A percentile compares a stretch with the other conserved stretches of the same genome.
Evolutionary conservation across 2,329 filamentous ascomycete genomes (phyloP).

Genomic region (Colletotrichum brevisporum): DNA sequence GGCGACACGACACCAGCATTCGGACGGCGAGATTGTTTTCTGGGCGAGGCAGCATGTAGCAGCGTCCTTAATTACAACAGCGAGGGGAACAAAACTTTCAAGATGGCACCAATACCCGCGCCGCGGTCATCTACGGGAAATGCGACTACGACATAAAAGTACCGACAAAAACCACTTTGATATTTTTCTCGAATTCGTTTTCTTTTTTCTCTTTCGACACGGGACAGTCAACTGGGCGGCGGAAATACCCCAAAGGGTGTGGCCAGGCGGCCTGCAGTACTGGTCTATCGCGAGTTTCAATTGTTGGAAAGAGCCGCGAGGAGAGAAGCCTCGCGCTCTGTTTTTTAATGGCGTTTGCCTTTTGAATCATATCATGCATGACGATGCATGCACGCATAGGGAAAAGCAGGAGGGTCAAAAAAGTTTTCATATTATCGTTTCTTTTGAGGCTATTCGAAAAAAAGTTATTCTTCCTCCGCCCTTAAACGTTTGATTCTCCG

Average conservation of each 20-base stretch:
- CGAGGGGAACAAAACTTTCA: constrained; percentile 25
- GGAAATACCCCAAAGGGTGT: constrained; percentile 34
- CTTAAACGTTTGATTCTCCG: not conserved
- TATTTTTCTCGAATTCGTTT: not conserved
- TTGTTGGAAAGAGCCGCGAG: constrained; percentile 3
- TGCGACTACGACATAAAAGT: constrained; percentile 39
- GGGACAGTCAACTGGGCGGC: constrained; percentile 31
- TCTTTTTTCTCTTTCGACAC: constrained; percentile 16
- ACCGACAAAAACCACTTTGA: constrained; percentile 18
- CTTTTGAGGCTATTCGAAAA: constrained; percentile 16
- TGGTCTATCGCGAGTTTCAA: constrained; percentile 19
- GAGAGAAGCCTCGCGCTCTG: constrained; percentile 1
- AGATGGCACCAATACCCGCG: constrained; percentile 33
- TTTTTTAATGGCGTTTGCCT: constrained; percentile 33
- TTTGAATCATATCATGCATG: constrained; percentile 24
- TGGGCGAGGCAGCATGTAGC: constrained; percentile 31
- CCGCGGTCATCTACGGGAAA: constrained; percentile 39
- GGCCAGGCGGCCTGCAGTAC: constrained; percentile 36
- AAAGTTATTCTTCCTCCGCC: not conserved
- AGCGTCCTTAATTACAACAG: constrained; percentile 35
- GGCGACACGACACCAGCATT: constrained; percentile 41
- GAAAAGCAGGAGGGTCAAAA: constrained; percentile 19
- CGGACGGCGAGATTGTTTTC: constrained; percentile 41
- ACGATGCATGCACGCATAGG: constrained; percentile 24
- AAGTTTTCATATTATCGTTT: constrained; percentile 13